Conservation (phyloP, 2,329 filamentous ascomycete genomes). For the Colletotrichum sp. region DNA sequence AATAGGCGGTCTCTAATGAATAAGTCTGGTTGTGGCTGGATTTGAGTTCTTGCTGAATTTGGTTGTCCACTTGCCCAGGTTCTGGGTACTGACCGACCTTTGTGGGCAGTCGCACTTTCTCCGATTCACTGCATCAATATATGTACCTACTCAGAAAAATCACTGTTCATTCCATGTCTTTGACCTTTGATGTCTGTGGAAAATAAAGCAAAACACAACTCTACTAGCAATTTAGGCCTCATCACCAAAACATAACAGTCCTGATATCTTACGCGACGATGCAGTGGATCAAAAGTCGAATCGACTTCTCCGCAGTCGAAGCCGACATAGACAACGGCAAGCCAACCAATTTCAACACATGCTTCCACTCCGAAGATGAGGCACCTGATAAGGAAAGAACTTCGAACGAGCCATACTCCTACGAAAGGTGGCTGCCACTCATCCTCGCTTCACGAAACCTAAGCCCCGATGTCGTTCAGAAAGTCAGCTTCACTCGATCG, state of each 20-base stretch:
- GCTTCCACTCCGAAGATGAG: not conserved
- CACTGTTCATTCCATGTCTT: too few relatives aligned
- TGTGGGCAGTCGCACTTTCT: not conserved
- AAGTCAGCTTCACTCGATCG: not conserved
- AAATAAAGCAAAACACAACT: too few relatives aligned
- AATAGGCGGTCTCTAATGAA: too few relatives aligned
- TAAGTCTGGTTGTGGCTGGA: not conserved
- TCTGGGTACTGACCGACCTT: not conserved
- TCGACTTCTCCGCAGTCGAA: not conserved
- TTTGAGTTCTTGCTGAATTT: not conserved
- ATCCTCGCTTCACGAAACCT: not conserved
- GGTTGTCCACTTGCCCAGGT: not conserved
- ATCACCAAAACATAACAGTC: not conserved
- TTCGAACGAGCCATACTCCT: not conserved
- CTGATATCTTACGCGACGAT: not conserved
- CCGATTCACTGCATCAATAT: not conserved
- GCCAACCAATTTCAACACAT: not conserved
- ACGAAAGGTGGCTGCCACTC: not conserved
- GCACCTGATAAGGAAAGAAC: not conserved
- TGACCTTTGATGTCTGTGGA: too few relatives aligned
- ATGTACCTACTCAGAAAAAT: too few relatives aligned
- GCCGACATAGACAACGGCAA: not conserved
- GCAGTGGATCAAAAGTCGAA: not conserved
- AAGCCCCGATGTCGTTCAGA: not conserved
- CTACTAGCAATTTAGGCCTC: too few relatives aligned